A percentile compares a stretch with the other conserved stretches of the same genome.
Evolutionary conservation across 768 basidiomycete species (phyloP).

Genomic region (Suillus paluster): DNA sequence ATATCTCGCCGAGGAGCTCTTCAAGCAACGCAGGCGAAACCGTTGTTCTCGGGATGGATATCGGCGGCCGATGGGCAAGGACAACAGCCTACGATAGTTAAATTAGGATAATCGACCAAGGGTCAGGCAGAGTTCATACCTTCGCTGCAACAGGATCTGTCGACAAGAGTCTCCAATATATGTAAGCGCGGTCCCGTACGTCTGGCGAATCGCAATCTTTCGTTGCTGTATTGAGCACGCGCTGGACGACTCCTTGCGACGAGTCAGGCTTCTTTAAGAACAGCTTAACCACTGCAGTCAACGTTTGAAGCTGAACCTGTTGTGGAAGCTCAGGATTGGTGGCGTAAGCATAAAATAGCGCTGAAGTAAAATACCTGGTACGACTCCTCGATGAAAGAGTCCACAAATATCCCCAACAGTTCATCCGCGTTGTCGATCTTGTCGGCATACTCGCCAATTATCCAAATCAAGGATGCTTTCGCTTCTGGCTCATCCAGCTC

Average conservation of each 20-base stretch:
- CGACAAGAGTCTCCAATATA: conserved; percentile 95
- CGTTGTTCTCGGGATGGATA: conserved; percentile 89
- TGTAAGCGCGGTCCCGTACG: conserved; percentile 95
- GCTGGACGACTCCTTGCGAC: conserved; percentile 90
- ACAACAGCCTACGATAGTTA: conserved; percentile 67
- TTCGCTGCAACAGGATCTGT: conserved; percentile 96
- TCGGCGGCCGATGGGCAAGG: conserved; percentile 89
- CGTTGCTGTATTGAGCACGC: conserved; percentile 91
- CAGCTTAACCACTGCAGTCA: conserved; percentile 96
- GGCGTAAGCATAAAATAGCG: not conserved
- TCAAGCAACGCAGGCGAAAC: conserved; percentile 87
- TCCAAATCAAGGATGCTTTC: conserved; percentile 98
- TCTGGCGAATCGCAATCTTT: conserved; percentile 98
- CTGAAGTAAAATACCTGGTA: conserved; percentile 64
- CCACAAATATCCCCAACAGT: conserved; percentile 86
- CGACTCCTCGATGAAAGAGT: conserved; percentile 91
- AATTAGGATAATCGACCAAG: conserved; percentile 5
- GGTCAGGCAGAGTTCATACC: conserved; percentile 45
- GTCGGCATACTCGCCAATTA: conserved; percentile 97
- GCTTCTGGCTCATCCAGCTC: conserved; percentile 98
- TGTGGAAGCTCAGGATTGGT: conserved; percentile 1
- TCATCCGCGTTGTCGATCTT: conserved; percentile 98
- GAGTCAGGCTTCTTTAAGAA: conserved; percentile 95
- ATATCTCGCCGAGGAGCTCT: conserved; percentile 90
- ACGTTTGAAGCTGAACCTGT: conserved; percentile 75